Base-by-base conservation (phyloP, 2,329 filamentous ascomycete genomes). In the Sphaerulina vaccinii region DNA sequence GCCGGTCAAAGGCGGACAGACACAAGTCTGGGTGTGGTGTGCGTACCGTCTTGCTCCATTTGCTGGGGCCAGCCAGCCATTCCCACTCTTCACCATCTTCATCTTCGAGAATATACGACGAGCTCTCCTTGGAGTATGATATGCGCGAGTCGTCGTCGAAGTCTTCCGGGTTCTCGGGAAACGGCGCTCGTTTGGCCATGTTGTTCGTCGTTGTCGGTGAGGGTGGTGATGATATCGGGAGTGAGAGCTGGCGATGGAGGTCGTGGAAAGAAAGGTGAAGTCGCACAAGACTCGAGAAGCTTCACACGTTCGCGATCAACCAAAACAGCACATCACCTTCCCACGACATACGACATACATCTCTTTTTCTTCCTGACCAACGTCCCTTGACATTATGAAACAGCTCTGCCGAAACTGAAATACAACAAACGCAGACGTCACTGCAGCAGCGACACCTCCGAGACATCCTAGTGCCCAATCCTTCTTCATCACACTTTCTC, bases 1-100 rank as follows among this genome's bases (percentile, higher is more conserved):
- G 54, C 56, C 39, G 23, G 43, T 56, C 49, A 45, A 51, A 15
- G 42, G 29, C 56, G 54, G 55, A 60, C 59, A 56, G 60, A 53
- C n/a, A n/a, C n/a, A n/a, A n/a, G n/a, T n/a, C n/a, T n/a, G 57
- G 44, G 56, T 61, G 55, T 54, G 52, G 55, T n/a, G 41, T 55
- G 65, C 70, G 62, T 77, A 79, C 82, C 68, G 79, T 76, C 60
- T 84, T 85, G 48, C 90, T 79, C 91, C 91, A 96, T 71, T 83
- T 81, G 72, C 82, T 85, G 61, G 84, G 72, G 44, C 77, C 78
- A 43, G 79, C 72, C 70, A 95, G 85, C 73, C 86, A 96, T 68
- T 91, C 87, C 73, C 86, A 95, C 70, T 96, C 91, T 55, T 83
- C 81, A 46, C 89, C 90, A 67, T 93, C 85, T 41, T 90, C 88